Base-by-base conservation (phyloP, 73 alveolate genomes). In the Paramecium biaurelia region DNA sequence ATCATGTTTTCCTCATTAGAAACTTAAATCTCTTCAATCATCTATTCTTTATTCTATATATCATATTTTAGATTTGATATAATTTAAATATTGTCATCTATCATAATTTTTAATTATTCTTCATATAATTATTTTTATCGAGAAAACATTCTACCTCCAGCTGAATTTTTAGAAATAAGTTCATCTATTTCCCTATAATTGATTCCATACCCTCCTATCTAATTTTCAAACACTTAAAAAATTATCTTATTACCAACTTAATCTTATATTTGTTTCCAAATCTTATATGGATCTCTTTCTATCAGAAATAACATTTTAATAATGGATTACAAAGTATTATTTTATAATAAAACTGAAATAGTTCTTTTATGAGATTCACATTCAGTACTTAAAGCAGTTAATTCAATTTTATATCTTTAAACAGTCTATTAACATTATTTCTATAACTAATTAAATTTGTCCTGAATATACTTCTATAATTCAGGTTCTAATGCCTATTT, bases 171-270 rank as follows among this genome's bases (percentile, higher is more conserved):
- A 42, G 28, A n/a, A 12, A 79, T 41, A 9, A 79, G 26, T 45
- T 79, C 70, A 79, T 79, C 90, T 14, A 79, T 79, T 45, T 79
- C 90, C 14, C 56, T 41, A 79, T 79, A 79, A 79, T 79, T 79
- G 12, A 79, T 79, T 43, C 90, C 90, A 79, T 79, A 79, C 1
- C 90, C 90, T 7, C 70, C 70, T 4, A 43, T 41, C 12, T 41
- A 47, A 24, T 42, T 79, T 18, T 79, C 90, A 45, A 79, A 79
- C 3, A 79, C 72, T 79, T 38, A 23, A 45, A 79, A 79, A n/a
- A 79, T 43, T 9, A 79, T 11, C 32, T 47, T 79, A 26, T 79
- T 79, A 11, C 90, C 90, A 79, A 79, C 74, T 7, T 41, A 24
- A 43, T 79, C 90, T 21, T 79, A 45, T 2, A 79, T 24, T 41